A percentile compares a stretch with the other conserved stretches of the same genome.
Evolutionary conservation across 768 basidiomycete species (phyloP).

Genomic region (Boletus reticulatus): DNA sequence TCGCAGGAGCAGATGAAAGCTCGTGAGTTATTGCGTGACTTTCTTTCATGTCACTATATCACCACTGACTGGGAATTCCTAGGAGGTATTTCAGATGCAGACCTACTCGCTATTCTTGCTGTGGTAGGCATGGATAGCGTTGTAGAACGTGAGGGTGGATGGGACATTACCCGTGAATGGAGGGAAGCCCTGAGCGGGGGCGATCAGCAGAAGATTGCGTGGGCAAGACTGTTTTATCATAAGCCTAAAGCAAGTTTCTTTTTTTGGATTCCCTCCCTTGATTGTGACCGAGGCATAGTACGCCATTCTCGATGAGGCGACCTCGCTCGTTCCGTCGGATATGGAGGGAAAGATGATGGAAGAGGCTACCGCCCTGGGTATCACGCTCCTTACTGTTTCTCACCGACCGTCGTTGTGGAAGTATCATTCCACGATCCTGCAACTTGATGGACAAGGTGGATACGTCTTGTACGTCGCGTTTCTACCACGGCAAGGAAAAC

Average conservation of each 20-base stretch:
- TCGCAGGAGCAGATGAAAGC: slow-evolving; percentile 74
- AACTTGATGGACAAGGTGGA: slow-evolving; percentile 92
- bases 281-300: slow-evolving; percentile 50
- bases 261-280: not conserved
- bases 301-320: slow-evolving; percentile 95
- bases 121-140: slow-evolving; percentile 83
- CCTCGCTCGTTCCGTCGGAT: slow-evolving; percentile 88
- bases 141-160: slow-evolving; percentile 95
- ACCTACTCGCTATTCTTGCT: slow-evolving; percentile 68
- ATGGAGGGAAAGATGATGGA: slow-evolving; percentile 97
- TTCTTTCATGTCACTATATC: not conserved
- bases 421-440: slow-evolving; percentile 84
- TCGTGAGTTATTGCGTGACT: slow-evolving; percentile 43
- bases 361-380: slow-evolving; percentile 79
- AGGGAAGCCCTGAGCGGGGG: slow-evolving; percentile 90
- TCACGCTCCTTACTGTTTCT: slow-evolving; percentile 92
- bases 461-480: slow-evolving; percentile 79
- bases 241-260: slow-evolving; percentile 67
- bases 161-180: slow-evolving; percentile 91
- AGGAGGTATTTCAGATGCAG: slow-evolving; percentile 73
- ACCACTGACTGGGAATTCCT: slow-evolving; percentile 7
- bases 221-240: slow-evolving; percentile 97
- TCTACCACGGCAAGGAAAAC: not conserved
- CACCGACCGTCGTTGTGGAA: slow-evolving; percentile 95
- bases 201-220: slow-evolving; percentile 96